Percentiles rank a stretch among this genome's conserved stretches.
Conservation (phyloP, 768 basidiomycete genomes). For the Mrakia frigida region DNA sequence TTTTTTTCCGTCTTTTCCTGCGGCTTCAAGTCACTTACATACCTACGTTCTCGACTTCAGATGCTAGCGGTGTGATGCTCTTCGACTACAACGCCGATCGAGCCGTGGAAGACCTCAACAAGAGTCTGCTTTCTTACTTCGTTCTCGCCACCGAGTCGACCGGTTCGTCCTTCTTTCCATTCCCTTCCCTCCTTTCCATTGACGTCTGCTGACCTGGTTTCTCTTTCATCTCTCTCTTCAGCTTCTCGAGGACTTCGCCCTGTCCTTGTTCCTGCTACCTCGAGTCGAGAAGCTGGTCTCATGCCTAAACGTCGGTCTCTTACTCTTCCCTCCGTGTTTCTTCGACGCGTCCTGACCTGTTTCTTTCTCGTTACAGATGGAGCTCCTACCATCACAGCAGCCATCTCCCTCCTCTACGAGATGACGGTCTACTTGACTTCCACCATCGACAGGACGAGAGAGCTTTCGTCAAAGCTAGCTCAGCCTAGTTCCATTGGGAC, state of each 20-base stretch:
- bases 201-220: neutral
- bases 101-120: constrained; percentile 34
- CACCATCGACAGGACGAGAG: constrained; percentile 48
- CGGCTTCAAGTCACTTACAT: neutral
- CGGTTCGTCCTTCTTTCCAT: neutral
- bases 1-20: constrained; percentile 36
- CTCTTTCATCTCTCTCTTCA: constrained; percentile 50
- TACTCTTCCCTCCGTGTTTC: neutral
- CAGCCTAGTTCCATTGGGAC: constrained; percentile 66
- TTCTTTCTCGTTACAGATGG: constrained; percentile 11
- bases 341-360: neutral
- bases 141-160: constrained; percentile 34
- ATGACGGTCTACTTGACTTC: constrained; percentile 28
- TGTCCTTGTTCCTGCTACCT: constrained; percentile 45
- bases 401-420: constrained; percentile 57
- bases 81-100: constrained; percentile 34
- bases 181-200: neutral
- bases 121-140: constrained; percentile 35
- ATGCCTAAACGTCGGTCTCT: constrained; percentile 51
- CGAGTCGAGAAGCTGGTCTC: constrained; percentile 31
- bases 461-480: constrained; percentile 64
- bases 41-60: neutral
- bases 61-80: constrained; percentile 18
- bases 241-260: constrained; percentile 53
- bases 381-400: constrained; percentile 47